Evolutionary conservation across 805 yeast genomes (phyloP).

Genomic region (Huiozyma sinensis): DNA sequence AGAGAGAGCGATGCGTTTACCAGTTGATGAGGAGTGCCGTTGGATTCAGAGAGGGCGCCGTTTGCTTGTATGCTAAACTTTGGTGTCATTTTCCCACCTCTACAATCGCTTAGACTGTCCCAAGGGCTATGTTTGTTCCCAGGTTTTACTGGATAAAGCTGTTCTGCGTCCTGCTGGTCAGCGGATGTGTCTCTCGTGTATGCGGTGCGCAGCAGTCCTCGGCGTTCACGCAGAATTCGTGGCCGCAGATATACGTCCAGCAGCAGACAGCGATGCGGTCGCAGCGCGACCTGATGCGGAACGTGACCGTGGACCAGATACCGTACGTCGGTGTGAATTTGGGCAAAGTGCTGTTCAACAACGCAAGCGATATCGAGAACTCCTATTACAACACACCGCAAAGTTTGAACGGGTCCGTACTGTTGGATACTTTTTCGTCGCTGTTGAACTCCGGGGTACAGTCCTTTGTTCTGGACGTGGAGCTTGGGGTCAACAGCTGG

Average conservation of each 20-base stretch:
- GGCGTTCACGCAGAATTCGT: constrained; percentile 4
- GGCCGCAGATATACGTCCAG: constrained; percentile 27
- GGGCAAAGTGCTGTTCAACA: constrained; percentile 22
- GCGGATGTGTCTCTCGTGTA: neutral
- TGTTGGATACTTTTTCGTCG: constrained; percentile 21
- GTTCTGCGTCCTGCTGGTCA: neutral
- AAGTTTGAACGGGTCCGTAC: constrained; percentile 7
- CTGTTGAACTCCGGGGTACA: constrained; percentile 38
- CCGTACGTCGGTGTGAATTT: constrained; percentile 33
- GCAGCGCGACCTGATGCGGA: constrained; percentile 38
- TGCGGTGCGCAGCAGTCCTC: neutral
- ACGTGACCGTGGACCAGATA: constrained; percentile 31
- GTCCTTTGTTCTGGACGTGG: constrained; percentile 41
- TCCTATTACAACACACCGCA: constrained; percentile 6
- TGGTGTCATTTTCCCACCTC: too few relatives aligned
- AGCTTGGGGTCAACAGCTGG: constrained; percentile 38
- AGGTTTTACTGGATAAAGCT: neutral
- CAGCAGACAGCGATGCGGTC: constrained; percentile 32
- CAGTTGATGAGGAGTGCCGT: too few relatives aligned
- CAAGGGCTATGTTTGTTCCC: neutral
- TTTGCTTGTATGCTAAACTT: too few relatives aligned
- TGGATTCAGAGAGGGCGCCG: too few relatives aligned
- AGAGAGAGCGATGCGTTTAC: too few relatives aligned
- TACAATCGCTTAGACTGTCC: neutral
- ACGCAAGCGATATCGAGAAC: constrained; percentile 22